Percentiles rank a stretch among this genome's conserved stretches.
phyloP scores from a whole-genome alignment of 2,329 filamentous ascomycete genomes.

The Acrocalymma vagum region DNA sequence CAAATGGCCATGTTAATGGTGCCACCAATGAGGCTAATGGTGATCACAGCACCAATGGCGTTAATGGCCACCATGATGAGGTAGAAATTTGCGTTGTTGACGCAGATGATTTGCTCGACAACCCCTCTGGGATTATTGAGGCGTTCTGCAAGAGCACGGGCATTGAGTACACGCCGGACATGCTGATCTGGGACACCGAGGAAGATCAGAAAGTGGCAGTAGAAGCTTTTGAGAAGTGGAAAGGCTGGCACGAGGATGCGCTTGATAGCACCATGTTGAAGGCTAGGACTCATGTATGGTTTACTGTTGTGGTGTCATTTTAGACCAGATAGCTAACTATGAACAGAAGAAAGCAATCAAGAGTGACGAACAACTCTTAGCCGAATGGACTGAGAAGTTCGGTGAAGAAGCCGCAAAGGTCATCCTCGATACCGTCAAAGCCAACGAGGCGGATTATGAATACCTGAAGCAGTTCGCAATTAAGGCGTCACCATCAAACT shows the following conservation, averaged over 20 bases:
- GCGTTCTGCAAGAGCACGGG: constrained; percentile 85
- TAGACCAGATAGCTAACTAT: constrained; percentile 10
- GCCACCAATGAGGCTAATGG: constrained; percentile 43
- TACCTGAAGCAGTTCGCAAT: constrained; percentile 82
- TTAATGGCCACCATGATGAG: constrained; percentile 45
- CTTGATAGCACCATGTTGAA: constrained; percentile 82
- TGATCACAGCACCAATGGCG: constrained; percentile 36
- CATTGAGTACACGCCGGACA: constrained; percentile 75
- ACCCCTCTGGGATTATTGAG: constrained; percentile 77
- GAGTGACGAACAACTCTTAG: constrained; percentile 71
- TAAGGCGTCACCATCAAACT: constrained; percentile 47
- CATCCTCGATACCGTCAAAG: constrained; percentile 75
- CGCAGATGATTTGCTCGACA: constrained; percentile 91
- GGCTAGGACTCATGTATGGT: constrained; percentile 68
- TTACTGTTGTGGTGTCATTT: not conserved
- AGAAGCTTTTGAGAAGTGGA: constrained; percentile 93
- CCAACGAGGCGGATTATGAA: constrained; percentile 78
- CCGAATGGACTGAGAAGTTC: constrained; percentile 78
- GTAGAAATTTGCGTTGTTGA: constrained; percentile 86
- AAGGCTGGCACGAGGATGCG: constrained; percentile 94
- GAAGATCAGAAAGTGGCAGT: constrained; percentile 74
- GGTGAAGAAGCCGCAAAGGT: constrained; percentile 74
- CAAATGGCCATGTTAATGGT: constrained; percentile 17
- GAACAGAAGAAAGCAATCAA: constrained; percentile 67
- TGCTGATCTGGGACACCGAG: constrained; percentile 85